Evolutionary conservation across 352 stramenopile species (phyloP), one percentile per base, ranked within the genome.

Genomic region (Thraustochytrium sp.): DNA sequence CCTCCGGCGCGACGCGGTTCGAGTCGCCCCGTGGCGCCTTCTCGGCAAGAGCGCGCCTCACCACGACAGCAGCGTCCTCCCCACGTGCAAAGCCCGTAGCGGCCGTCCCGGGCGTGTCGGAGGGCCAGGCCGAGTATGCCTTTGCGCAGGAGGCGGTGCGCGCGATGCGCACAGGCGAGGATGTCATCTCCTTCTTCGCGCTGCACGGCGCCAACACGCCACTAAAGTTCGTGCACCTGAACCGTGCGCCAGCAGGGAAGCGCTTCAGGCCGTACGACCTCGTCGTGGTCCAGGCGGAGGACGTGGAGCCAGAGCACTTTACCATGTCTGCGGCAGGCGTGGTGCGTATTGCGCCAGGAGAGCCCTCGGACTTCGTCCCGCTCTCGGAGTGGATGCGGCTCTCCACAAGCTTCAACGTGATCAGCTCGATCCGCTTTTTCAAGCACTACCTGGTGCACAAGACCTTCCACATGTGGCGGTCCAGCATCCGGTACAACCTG

Each of bases 191-290:
- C 0, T 98, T 97, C 77, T 98, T 98, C 54, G 94, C 93, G 0
- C 90, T 94, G 63, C 93, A 97, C 84, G 93, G 93, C 31, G 91
- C 92, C 1, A 92, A 93, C 51, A 95, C 88, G 62, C 91, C 94
- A 63, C 94, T 97, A 74, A 98, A 98, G 88, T 98, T 98, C 74
- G 93, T 98, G 34, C 92, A 97, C 76, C 77, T 98, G 3, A 95
- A 97, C 59, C 90, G 92, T 26, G 90, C 91, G 0, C 75, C 90
- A 13, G 90, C 87, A 0, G 88, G 89, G 2, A 85, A 93, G 13
- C 73, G 87, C 0, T 98, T 97, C 84, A 89, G 92, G 3, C 94
- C 94, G 54, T 98, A 98, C 72, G 92, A 97, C 75, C 90, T 98
- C 2, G 88, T 92, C 16, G 94, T 98, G 9, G 91, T 97, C 3